A percentile compares a stretch with the other conserved stretches of the same genome.
Evolutionary conservation across 2,329 filamentous ascomycete species (phyloP).

Genomic region (Didymosphaeria variabile): DNA sequence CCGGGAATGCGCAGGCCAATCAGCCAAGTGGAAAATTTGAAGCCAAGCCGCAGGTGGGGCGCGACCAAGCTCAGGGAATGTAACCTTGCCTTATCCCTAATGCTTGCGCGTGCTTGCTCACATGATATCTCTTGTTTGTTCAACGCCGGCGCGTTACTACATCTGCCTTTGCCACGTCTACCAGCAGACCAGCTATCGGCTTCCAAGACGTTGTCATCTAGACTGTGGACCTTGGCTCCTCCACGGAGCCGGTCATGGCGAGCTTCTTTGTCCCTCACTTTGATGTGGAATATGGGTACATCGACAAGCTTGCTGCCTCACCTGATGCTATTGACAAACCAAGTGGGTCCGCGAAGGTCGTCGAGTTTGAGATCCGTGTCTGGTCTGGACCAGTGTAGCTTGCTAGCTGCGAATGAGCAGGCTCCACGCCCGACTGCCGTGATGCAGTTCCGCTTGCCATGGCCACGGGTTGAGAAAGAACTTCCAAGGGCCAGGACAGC

Average conservation of each 20-base stretch:
- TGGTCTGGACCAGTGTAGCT: not conserved
- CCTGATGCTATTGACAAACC: not conserved
- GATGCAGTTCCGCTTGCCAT: not conserved
- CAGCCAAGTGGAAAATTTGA: not conserved
- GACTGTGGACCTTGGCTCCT: not conserved
- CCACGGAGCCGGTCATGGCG: not conserved
- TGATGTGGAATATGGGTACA: not conserved
- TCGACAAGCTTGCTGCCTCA: not conserved
- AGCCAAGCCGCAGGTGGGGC: constrained; percentile 7
- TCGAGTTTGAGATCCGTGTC: not conserved
- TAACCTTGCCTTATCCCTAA: constrained; percentile 4
- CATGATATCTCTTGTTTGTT: not conserved
- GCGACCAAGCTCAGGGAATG: constrained; percentile 7
- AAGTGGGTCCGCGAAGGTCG: not conserved
- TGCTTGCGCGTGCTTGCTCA: constrained; percentile 6
- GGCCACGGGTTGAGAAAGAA: not conserved
- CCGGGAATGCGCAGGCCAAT: not conserved
- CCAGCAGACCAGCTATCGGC: not conserved
- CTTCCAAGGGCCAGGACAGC: constrained; percentile 17
- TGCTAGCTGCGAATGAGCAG: not conserved
- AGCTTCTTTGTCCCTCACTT: not conserved
- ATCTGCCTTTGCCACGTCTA: not conserved
- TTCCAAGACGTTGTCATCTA: not conserved
- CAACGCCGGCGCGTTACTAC: constrained; percentile 1
- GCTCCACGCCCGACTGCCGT: not conserved